Evolutionary conservation across 441 rosid genomes (phyloP), one percentile per base, ranked within the genome.

Genomic region (Syzygium malaccense): DNA sequence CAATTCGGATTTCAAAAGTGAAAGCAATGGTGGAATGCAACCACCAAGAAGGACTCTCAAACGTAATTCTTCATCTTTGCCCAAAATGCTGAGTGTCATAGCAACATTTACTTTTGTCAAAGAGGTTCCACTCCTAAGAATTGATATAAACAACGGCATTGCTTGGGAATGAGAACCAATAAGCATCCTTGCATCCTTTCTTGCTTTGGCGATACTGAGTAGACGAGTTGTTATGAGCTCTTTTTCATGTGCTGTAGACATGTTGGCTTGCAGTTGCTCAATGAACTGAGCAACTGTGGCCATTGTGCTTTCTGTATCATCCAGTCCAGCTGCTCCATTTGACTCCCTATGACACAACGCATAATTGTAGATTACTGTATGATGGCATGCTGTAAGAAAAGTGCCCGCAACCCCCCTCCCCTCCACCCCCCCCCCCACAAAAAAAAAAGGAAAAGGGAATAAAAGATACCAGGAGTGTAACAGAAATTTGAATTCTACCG

Each of bases 1-100:
- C 51, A 94, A 93, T 78, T 94, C 95, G 62, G 99, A 96, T 91
- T 94, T 96, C 93, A 97, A 89, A 90, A 96, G 97, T 7, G 95
- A 94, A 79, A 97, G 95, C 86, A 97, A 87, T 23, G 98, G 99
- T 4, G 99, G 99, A 90, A 96, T 93, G 90, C 99, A 97, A 87
- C 99, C 99, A 49, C 98, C 99, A 41, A 96, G 96, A 53, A 97
- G 93, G 71, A 97, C 97, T 90, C 97, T 95, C 60, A 96, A 91
- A 88, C 97, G 94, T 60, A 98, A 86, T 56, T 95, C 96, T 49
- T 95, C 95, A 88, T 96, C 97, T 94, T 95, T 94, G 94, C 98
- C 96, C 86, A 97, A 86, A 88, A 89, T 92, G 84, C 96, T 94
- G 17, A 98, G 91, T 83, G 93, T 91, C 57, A 93, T 94, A 88